These are phyloP conservation scores for Monilinia fructigena DNA, from an alignment of 2,329 filamentous ascomycete species.

Conservation along the genomic window DNA sequence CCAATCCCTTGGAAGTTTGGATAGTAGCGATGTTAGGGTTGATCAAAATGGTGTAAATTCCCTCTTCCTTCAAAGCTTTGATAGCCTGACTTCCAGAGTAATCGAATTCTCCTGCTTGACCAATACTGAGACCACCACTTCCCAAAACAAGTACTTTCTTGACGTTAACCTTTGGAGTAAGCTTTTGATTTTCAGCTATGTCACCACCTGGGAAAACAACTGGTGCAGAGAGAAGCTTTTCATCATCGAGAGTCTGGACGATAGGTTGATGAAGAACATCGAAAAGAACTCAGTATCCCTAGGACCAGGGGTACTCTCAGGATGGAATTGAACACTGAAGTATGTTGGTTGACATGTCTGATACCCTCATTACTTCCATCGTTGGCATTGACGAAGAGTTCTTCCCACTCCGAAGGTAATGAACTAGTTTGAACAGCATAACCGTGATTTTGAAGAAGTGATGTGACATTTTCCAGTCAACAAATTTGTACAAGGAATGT, in stretches of 20 bases:
- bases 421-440: slow-evolving; percentile 83
- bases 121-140: slow-evolving; percentile 91
- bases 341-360: slow-evolving; percentile 77
- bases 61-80: slow-evolving; percentile 94
- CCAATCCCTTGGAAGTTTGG: slow-evolving; percentile 93
- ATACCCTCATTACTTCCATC: slow-evolving; percentile 98
- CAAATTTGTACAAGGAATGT: slow-evolving; percentile 96
- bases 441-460: slow-evolving; percentile 95
- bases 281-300: slow-evolving; percentile 96
- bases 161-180: slow-evolving; percentile 80
- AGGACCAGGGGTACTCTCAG: slow-evolving; percentile 92
- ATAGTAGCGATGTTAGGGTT: slow-evolving; percentile 99
- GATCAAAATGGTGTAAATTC: slow-evolving; percentile 85
- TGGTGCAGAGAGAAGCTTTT: slow-evolving; percentile 65
- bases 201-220: slow-evolving; percentile 87
- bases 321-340: slow-evolving; percentile 99
- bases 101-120: slow-evolving; percentile 96
- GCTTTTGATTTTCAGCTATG: slow-evolving; percentile 71
- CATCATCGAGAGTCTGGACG: slow-evolving; percentile 65
- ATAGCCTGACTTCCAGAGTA: slow-evolving; percentile 94
- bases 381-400: slow-evolving; percentile 97
- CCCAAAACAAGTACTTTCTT: slow-evolving; percentile 98
- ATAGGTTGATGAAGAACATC: slow-evolving; percentile 96
- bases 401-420: slow-evolving; percentile 78
- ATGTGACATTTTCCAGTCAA: slow-evolving; percentile 97